Evolutionary conservation across 306 rosid genomes (phyloP), one percentile per base, ranked within the genome.

Genomic region (Myrica gale): DNA sequence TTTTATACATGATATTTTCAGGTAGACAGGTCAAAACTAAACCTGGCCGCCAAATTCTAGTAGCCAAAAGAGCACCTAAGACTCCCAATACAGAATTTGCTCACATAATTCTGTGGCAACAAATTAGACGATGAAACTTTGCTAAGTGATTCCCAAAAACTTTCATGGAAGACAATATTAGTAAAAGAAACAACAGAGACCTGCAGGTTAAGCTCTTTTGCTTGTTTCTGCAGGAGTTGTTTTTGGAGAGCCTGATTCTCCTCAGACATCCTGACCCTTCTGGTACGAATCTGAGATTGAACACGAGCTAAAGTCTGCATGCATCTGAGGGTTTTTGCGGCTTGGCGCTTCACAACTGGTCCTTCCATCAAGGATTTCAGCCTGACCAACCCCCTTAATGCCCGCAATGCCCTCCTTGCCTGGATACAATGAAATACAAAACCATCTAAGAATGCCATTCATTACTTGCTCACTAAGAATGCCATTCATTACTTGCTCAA

Each of bases 281-380:
- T 87, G 12, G 88, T 89, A 57, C 89, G 99, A 78, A 96, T 84
- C 84, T 96, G 96, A 79, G 97, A 84, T 73, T 96, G 99, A 77
- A 96, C 96, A 16, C 99, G 98, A 72, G 99, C 85, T 45, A 96
- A 79, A 73, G 99, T 89, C 87, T 96, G 99, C 99, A 96, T 92
- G 69, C 97, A 89, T 55, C 87, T 87, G 58, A 96, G 97, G 74
- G 98, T 92, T 77, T 88, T 92, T 17, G 84, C 74, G 19, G 96
- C 93, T 90, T 96, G 99, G 32, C 99, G 97, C 79, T 89, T 96
- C 72, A 92, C 99, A 75, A 85, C 82, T 26, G 93, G 80, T 17
- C 99, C 96, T 78, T 89, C 99, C 90, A 96, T 92, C 77, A 96
- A 71, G 55, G 84, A 71, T 76, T 89, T 96, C 89, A 96, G 88